Evolutionary conservation across 2,329 filamentous ascomycete genomes (phyloP), one percentile per base, ranked within the genome.

Genomic region (Graphiopsis chlorocephala): DNA sequence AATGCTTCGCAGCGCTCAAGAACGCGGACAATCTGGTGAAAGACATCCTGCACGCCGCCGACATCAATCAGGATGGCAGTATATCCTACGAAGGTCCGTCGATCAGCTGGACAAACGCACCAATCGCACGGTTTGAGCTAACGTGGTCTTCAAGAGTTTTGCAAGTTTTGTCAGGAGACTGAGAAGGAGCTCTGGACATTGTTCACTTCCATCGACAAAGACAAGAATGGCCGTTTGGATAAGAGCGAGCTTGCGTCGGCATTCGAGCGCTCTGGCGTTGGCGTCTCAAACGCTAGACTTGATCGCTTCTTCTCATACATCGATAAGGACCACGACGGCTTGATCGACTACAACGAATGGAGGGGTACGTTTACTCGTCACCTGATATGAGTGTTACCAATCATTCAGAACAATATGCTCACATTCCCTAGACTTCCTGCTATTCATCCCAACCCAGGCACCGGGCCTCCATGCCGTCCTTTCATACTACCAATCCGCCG

Each of bases 261-360:
- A 11, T 96, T 97, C 74, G 83, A 88, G 66, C 85, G 84, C 61
- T 90, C 92, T 45, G 93, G 93, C 35, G 83, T 99, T 59, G 85
- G 87, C 10, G 89, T 98, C 14, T 90, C 93, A 25, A 88, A 83
- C 70, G 86, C 88, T 63, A 90, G 92, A 73, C 81, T 99, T 53
- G 86, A 92, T 68, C 86, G 88, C 68, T 98, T 99, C 81, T 97
- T 99, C 75, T 81, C 86, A 68, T 90, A 97, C 75, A 90, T 99
- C 72, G 95, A 99, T 77, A 85, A 86, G 74, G 94, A 99, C 79
- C 86, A 89, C 71, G 93, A 99, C 76, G 93, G 93, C 2, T 82
- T 83, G 68, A 96, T 98, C 71, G 93, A 85, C 68, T 98, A 96
- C 78, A 88, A 92, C 70, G 95, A 99, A 84, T 98, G 95, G 95